Conservation (phyloP, 1,284 basidiomycete species). For the Ceratobasidium papillatum region DNA sequence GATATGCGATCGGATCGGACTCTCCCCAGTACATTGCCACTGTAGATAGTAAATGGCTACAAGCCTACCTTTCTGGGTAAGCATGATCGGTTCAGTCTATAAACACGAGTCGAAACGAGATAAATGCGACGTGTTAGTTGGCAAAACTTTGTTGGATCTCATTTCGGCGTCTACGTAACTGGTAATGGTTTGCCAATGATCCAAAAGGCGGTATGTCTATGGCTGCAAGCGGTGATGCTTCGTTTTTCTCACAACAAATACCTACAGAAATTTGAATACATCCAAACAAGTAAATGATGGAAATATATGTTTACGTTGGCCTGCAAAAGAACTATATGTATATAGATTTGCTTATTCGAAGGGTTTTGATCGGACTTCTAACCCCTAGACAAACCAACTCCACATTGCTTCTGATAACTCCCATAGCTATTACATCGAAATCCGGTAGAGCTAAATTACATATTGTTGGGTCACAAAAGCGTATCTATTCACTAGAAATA, state of each 20-base stretch:
- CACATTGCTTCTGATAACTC: no score
- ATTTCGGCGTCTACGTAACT: conserved; percentile 24
- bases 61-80: conserved; percentile 35
- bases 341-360: no score
- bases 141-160: conserved; percentile 40
- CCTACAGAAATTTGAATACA: conserved; percentile 20
- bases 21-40: conserved; percentile 22
- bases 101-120: background rate
- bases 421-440: no score
- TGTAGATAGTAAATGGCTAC: conserved; percentile 41
- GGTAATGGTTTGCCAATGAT: conserved; percentile 31
- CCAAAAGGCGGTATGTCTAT: conserved; percentile 25
- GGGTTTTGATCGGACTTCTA: no score
- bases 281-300: conserved; percentile 18
- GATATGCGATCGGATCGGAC: conserved; percentile 20
- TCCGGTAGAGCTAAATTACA: no score
- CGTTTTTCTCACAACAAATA: background rate
- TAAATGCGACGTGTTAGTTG: background rate
- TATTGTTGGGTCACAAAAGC: no score
- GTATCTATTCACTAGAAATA: no score
- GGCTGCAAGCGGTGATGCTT: background rate
- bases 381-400: no score
- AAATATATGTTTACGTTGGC: no score
- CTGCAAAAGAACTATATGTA: no score
- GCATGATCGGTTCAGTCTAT: background rate